phyloP scores from a whole-genome alignment of 805 yeast genomes.

The Torulaspora delbrueckii region DNA sequence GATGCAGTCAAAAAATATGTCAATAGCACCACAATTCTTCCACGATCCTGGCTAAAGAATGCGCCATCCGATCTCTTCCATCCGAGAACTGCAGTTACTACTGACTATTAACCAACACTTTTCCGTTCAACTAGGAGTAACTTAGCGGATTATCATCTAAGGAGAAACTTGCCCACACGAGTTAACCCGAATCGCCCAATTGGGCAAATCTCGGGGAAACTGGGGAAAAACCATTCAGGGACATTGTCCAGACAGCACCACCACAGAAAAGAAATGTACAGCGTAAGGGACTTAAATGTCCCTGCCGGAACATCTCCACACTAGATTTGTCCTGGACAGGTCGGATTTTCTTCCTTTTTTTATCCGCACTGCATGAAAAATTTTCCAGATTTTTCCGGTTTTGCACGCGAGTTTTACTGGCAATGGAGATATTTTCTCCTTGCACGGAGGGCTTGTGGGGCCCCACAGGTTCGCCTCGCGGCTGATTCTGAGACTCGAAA shows the following conservation, averaged over 20 bases:
- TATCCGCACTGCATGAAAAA: slow-evolving; percentile 1
- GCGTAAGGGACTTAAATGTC: not conserved
- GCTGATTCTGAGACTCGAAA: slow-evolving; percentile 5
- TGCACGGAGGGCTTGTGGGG: slow-evolving; percentile 2
- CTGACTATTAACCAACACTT: not conserved
- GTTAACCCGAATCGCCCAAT: slow-evolving; percentile 1
- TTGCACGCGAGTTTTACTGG: not conserved
- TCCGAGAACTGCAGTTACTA: not conserved
- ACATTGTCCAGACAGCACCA: not conserved
- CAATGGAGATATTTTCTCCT: not conserved
- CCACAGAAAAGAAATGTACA: not conserved
- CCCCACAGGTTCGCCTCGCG: slow-evolving; percentile 9
- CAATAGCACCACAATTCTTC: no score
- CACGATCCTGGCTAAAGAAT: no score
- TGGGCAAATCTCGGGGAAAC: not conserved
- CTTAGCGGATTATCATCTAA: not conserved
- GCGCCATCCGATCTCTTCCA: no score
- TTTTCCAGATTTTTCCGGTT: slow-evolving; percentile 3
- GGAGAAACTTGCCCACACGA: not conserved
- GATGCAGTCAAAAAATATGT: no score
- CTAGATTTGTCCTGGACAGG: not conserved
- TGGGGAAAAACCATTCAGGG: not conserved
- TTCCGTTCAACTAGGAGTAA: not conserved
- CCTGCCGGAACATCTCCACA: not conserved
- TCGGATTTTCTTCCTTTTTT: not conserved